Evolutionary conservation across 768 basidiomycete genomes (phyloP), one percentile per base, ranked within the genome.

Genomic region (Amanita pallidorosea): DNA sequence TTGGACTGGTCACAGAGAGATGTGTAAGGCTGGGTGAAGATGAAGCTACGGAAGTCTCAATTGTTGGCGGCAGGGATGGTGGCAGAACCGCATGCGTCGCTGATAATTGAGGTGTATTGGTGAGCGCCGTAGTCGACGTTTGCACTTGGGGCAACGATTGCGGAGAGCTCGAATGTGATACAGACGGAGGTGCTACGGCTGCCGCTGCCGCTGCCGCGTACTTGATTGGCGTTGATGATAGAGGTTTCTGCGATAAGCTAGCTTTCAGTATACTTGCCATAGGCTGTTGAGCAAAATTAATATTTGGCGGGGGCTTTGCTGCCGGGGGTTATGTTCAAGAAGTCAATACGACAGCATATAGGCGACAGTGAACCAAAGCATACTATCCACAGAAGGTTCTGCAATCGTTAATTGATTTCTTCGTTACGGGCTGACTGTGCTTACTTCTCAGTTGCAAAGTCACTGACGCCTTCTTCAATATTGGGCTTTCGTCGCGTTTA

Each of bases 151-250:
- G n/a, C 34, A 51, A 20, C 20, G 50, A 23, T 33, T 51, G 50
- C 18, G 50, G 62, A 52, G 9, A 61, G 54, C 31, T 66, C 9
- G 43, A n/a, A 25, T 35, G 31, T 4, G 43, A 51, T 6, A 34
- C 41, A 11, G 50, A 23, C 27, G 65, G 56, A 47, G 71, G 63
- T 11, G 68, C 61, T 49, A 74, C 69, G 51, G 76, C 69, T 2
- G 74, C 75, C 12, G 91, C 93, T 2, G 92, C 94, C 0, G 91
- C 92, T n/a, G 90, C 80, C 29, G 95, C 85, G 63, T 96, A 96
- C 45, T 87, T 76, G 61, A 94, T 88, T 11, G 91, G 86, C 40
- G 90, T 86, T 51, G 89, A 65, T 18, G 74, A 63, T 29, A 72
- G 73, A 56, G 77, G 78, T 57, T 74, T 75, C 49, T 70, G 62